phyloP scores from a whole-genome alignment of 805 yeast species.

The Ogataea methanolica region DNA sequence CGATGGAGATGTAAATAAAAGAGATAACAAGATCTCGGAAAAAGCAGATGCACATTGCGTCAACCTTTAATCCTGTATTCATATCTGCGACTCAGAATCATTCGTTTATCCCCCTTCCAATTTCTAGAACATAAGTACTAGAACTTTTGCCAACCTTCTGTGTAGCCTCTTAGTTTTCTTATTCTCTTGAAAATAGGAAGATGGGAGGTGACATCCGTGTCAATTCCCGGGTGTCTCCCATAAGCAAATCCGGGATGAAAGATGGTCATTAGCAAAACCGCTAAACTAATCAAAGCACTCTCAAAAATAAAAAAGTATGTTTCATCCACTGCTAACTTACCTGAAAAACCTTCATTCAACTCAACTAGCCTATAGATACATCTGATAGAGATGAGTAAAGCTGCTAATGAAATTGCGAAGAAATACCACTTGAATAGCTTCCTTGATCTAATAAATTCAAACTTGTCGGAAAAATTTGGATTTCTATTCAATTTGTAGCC shows the following conservation, averaged over 20 bases:
- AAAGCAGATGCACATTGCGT: no score
- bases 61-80: no score
- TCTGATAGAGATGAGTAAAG: slow-evolving; percentile 54
- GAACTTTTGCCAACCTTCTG: no score
- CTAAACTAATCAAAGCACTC: slow-evolving; percentile 54
- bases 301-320: slow-evolving; percentile 58
- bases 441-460: slow-evolving; percentile 31
- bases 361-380: slow-evolving; percentile 73
- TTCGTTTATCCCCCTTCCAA: no score
- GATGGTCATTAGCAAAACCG: slow-evolving; percentile 42
- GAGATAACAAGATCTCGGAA: no score
- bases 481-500: slow-evolving; percentile 24
- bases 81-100: no score
- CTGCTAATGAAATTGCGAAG: slow-evolving; percentile 40
- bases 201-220: slow-evolving; percentile 7
- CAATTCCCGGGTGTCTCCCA: slow-evolving; percentile 19
- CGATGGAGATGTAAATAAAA: no score
- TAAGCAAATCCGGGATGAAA: slow-evolving; percentile 64
- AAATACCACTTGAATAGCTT: slow-evolving; percentile 40
- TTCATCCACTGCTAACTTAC: slow-evolving; percentile 59
- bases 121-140: no score
- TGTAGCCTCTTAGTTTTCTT: background rate
- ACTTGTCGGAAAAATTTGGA: slow-evolving; percentile 33
- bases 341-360: slow-evolving; percentile 67
- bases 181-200: slow-evolving; percentile 3